phyloP scores from a whole-genome alignment of 495 filamentous ascomycete genomes.

The Aspergillus egyptiacus region DNA sequence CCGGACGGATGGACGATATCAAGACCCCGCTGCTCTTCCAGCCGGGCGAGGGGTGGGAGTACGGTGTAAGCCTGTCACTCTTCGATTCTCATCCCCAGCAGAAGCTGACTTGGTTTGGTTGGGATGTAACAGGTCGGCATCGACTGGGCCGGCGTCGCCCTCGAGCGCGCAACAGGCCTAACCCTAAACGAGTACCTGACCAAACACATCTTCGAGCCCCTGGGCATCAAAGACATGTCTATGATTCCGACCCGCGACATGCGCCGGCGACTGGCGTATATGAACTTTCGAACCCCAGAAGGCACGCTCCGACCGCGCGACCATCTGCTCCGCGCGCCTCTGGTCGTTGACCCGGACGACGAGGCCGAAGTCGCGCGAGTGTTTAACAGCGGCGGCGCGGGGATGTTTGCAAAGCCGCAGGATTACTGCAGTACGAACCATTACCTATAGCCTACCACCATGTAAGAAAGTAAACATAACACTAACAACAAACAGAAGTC shows the following conservation, averaged over 20 bases:
- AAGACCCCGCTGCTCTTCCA: constrained; percentile 48
- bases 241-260: constrained; percentile 51
- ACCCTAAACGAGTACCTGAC: constrained; percentile 53
- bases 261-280: constrained; percentile 43
- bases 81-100: too few species aligned
- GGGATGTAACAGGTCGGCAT: constrained; percentile 42
- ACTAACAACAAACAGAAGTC: constrained; percentile 23
- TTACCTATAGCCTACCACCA: not conserved
- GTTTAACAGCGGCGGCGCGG: constrained; percentile 50
- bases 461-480: not conserved
- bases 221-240: constrained; percentile 47
- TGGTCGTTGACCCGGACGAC: constrained; percentile 31
- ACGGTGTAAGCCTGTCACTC: constrained; percentile 32
- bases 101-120: too few species aligned
- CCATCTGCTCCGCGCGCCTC: constrained; percentile 41
- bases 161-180: constrained; percentile 48
- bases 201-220: constrained; percentile 51
- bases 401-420: constrained; percentile 45
- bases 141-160: constrained; percentile 55
- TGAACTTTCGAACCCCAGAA: constrained; percentile 40
- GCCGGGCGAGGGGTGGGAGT: constrained; percentile 52
- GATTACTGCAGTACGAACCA: constrained; percentile 52
- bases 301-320: constrained; percentile 39
- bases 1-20: constrained; percentile 39
- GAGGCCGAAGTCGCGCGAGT: constrained; percentile 20